Evolutionary conservation across 2,329 filamentous ascomycete species (phyloP).

Genomic region (Penicillium expansum): DNA sequence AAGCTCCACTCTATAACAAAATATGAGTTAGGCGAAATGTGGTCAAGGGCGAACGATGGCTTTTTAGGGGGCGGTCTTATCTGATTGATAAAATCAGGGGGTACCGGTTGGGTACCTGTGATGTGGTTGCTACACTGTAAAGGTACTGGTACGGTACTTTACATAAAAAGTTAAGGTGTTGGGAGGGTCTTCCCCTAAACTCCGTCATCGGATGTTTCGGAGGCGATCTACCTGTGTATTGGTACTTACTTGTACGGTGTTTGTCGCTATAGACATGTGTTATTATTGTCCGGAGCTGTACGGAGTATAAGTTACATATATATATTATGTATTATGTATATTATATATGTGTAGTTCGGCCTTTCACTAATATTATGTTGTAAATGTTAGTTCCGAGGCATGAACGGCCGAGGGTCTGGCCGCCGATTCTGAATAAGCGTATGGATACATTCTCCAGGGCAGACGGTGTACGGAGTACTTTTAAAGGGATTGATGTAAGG

Average conservation of each 20-base stretch:
- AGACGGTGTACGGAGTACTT: background rate
- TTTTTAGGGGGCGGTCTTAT: slow-evolving; percentile 4
- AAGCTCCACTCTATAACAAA: slow-evolving; percentile 2
- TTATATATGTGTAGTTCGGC: background rate
- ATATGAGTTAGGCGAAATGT: slow-evolving; percentile 5
- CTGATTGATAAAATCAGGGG: slow-evolving; percentile 5
- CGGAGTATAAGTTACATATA: background rate
- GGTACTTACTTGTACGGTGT: background rate
- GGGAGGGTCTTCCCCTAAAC: background rate
- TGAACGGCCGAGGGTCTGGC: background rate
- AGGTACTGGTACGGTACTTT: slow-evolving; percentile 1
- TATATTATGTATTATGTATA: too few species aligned
- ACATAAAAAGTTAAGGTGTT: background rate
- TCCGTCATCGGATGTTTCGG: slow-evolving; percentile 10
- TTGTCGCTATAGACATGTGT: background rate
- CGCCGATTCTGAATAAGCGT: background rate
- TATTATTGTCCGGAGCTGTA: background rate
- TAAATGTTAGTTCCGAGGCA: background rate
- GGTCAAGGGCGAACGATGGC: slow-evolving; percentile 1
- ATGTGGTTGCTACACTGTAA: background rate
- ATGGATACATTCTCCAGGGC: background rate
- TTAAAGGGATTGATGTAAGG: background rate
- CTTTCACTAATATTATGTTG: background rate
- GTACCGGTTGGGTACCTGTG: slow-evolving; percentile 1
- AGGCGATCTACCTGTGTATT: background rate